A percentile compares a stretch with the other conserved stretches of the same genome.
Evolutionary conservation across 148 eudicot species (phyloP).

Genomic region (Pouteria glomerata): DNA sequence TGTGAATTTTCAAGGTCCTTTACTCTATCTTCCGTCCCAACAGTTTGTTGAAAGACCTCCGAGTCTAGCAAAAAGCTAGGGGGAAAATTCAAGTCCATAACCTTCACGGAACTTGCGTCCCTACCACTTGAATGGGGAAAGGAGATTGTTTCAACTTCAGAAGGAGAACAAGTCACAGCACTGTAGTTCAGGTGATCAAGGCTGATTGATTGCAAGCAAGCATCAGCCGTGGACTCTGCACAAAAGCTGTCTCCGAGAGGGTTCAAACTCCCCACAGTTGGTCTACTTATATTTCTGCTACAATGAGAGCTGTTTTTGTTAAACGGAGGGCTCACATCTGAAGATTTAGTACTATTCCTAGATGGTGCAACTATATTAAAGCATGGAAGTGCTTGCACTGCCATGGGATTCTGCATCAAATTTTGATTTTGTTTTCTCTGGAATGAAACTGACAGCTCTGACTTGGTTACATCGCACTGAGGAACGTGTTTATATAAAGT

Average conservation of each 20-base stretch:
- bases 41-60: no score
- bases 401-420: conserved; percentile 11
- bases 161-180: not conserved
- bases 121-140: not conserved
- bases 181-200: not conserved
- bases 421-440: conserved; percentile 4
- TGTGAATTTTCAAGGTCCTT: not conserved
- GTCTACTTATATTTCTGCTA: not conserved
- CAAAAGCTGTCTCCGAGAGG: not conserved
- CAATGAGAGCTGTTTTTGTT: not conserved
- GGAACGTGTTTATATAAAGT: not conserved
- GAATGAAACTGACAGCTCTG: conserved; percentile 13
- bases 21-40: not conserved
- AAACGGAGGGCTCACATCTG: not conserved
- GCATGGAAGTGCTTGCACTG: conserved; percentile 35
- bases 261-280: not conserved
- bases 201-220: not conserved
- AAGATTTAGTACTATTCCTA: conserved; percentile 14
- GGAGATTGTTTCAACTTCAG: not conserved
- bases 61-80: no score
- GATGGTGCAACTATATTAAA: conserved; percentile 1
- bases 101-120: conserved; percentile 24
- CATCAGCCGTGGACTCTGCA: not conserved
- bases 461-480: conserved; percentile 11
- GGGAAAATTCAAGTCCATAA: not conserved